Conservation (phyloP, 805 yeast species). For the Ogataea populi-albae region DNA sequence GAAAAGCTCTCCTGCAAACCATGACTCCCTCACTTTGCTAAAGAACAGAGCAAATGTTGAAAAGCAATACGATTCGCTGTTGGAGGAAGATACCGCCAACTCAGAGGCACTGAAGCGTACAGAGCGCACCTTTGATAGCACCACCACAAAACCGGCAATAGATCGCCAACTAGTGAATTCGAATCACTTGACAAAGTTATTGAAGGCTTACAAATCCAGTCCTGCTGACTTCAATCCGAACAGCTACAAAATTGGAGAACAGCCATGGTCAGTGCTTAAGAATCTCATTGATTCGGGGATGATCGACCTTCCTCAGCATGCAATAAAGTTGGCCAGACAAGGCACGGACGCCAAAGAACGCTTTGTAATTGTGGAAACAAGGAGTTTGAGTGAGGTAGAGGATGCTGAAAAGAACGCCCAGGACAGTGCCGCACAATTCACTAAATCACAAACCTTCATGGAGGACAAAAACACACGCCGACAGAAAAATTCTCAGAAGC, state of each 20-base stretch:
- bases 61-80: conserved; percentile 16
- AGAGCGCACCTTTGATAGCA: conserved; percentile 4
- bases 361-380: conserved; percentile 24
- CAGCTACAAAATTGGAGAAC: conserved; percentile 11
- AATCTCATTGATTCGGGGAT: conserved; percentile 19
- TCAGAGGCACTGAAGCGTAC: conserved; percentile 10
- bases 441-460: conserved; percentile 1
- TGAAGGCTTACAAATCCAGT: conserved; percentile 19
- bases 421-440: neutral
- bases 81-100: conserved; percentile 9
- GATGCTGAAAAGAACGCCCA: neutral
- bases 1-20: conserved; percentile 13
- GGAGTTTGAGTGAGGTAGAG: conserved; percentile 16
- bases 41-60: conserved; percentile 24
- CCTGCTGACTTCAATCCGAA: conserved; percentile 6
- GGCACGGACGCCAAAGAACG: conserved; percentile 17
- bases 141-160: no score
- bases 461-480: neutral
- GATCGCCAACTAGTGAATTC: conserved; percentile 8
- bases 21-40: conserved; percentile 23
- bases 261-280: conserved; percentile 15
- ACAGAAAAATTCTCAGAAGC: neutral
- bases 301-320: conserved; percentile 24
- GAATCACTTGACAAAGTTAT: conserved; percentile 18
- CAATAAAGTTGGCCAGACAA: conserved; percentile 15